phyloP scores from a whole-genome alignment of 768 basidiomycete genomes.

The Suillus paluster region DNA sequence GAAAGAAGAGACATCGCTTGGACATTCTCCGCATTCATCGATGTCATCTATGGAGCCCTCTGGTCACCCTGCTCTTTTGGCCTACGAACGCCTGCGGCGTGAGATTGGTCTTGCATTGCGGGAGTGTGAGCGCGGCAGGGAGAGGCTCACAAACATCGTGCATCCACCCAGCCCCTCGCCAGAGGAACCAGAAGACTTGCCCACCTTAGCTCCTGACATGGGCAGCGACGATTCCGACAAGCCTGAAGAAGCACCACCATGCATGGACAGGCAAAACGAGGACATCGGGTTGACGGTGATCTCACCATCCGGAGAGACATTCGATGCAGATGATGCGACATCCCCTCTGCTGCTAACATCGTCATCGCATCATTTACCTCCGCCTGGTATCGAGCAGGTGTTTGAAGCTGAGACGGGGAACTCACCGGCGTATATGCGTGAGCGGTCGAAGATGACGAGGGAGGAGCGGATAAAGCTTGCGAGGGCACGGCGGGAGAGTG shows the following conservation, averaged over 20 bases:
- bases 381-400: conserved; percentile 79
- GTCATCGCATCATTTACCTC: conserved; percentile 59
- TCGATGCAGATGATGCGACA: conserved; percentile 55
- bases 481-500: conserved; percentile 57
- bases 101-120: conserved; percentile 79
- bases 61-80: conserved; percentile 59
- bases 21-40: conserved; percentile 26
- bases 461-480: conserved; percentile 73
- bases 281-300: conserved; percentile 15
- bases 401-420: conserved; percentile 66
- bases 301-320: conserved; percentile 30
- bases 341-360: conserved; percentile 56
- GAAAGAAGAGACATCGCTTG: conserved; percentile 42
- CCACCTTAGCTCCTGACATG: conserved; percentile 54
- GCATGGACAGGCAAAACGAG: conserved; percentile 29
- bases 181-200: conserved; percentile 50
- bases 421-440: conserved; percentile 47
- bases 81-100: conserved; percentile 75
- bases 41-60: conserved; percentile 24
- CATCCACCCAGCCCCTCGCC: conserved; percentile 41
- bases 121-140: conserved; percentile 82
- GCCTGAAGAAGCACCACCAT: conserved; percentile 43
- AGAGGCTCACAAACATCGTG: conserved; percentile 61
- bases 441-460: conserved; percentile 67
- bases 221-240: conserved; percentile 59